A percentile compares a stretch with the other conserved stretches of the same genome.
Conservation (phyloP, 129 eudicot genomes). For the Rutidosis leptorrhynchoides region DNA sequence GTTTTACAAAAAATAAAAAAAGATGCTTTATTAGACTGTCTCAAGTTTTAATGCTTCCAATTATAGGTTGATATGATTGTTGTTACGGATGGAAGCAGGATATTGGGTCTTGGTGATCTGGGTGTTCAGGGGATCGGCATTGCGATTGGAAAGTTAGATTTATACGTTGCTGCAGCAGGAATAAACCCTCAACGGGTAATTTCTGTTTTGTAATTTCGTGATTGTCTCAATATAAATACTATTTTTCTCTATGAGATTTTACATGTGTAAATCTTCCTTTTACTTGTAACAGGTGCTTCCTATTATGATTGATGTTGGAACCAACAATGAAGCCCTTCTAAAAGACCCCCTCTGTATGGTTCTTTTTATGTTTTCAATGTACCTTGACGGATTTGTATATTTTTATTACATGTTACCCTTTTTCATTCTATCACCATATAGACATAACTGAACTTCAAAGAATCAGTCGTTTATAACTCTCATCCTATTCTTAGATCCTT, state of each 20-base stretch:
- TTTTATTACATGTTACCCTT: neutral
- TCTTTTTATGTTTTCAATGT: neutral
- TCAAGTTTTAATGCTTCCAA: neutral
- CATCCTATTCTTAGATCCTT: neutral
- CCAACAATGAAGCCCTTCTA: constrained; percentile 93
- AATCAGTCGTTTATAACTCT: neutral
- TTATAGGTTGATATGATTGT: constrained; percentile 98
- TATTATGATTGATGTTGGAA: constrained; percentile 96
- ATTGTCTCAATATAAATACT: constrained; percentile 6
- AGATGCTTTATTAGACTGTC: neutral
- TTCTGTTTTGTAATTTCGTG: constrained; percentile 13
- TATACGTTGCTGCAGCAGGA: constrained; percentile 99
- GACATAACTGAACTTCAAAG: neutral
- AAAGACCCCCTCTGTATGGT: constrained; percentile 73
- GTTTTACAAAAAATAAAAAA: too few relatives aligned
- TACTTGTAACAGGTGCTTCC: constrained; percentile 72
- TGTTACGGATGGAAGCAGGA: constrained; percentile 98
- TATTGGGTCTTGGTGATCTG: constrained; percentile 96
- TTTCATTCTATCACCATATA: neutral
- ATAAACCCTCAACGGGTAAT: constrained; percentile 96
- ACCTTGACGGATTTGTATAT: neutral
- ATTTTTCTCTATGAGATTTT: neutral
- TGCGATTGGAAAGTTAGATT: constrained; percentile 92
- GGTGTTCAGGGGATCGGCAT: constrained; percentile 98
- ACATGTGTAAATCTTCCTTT: neutral